Conservation (phyloP, 495 filamentous ascomycete species). For the Penicillium ochrochloron region DNA sequence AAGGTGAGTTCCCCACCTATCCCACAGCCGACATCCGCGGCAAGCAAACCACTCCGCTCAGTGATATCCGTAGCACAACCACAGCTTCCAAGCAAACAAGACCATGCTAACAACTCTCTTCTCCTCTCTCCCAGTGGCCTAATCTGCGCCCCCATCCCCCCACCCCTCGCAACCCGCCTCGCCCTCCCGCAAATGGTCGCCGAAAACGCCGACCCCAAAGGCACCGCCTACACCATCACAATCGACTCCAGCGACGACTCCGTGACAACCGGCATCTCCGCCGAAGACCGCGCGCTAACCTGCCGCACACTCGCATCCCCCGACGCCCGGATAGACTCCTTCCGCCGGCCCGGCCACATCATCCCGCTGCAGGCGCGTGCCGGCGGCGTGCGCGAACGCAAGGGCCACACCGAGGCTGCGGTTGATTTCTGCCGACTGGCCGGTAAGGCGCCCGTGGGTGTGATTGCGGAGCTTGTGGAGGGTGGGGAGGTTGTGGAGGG, state of each 20-base stretch:
- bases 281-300: slow-evolving; percentile 83
- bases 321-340: slow-evolving; percentile 56
- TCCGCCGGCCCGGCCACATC: slow-evolving; percentile 88
- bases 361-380: slow-evolving; percentile 80
- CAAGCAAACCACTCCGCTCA: slow-evolving; percentile 1
- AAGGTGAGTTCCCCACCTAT: slow-evolving; percentile 45
- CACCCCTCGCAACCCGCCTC: slow-evolving; percentile 66
- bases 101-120: slow-evolving; percentile 5
- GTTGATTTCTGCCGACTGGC: slow-evolving; percentile 84
- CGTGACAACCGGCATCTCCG: slow-evolving; percentile 88
- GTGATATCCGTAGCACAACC: background rate
- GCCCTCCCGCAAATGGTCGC: slow-evolving; percentile 88
- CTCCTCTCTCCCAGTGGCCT: slow-evolving; percentile 63
- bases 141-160: slow-evolving; percentile 83
- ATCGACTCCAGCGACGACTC: slow-evolving; percentile 74
- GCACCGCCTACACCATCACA: slow-evolving; percentile 88
- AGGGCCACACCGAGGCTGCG: slow-evolving; percentile 91
- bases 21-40: background rate
- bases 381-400: slow-evolving; percentile 78
- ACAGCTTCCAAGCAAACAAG: background rate
- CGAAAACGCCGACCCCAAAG: slow-evolving; percentile 80
- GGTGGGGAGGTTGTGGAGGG: slow-evolving; percentile 70
- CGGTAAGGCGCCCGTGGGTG: slow-evolving; percentile 73
- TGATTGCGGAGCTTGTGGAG: slow-evolving; percentile 86
- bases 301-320: slow-evolving; percentile 78